Evolutionary conservation across 768 basidiomycete genomes (phyloP).

Genomic region (Holtermannia corniformis): DNA sequence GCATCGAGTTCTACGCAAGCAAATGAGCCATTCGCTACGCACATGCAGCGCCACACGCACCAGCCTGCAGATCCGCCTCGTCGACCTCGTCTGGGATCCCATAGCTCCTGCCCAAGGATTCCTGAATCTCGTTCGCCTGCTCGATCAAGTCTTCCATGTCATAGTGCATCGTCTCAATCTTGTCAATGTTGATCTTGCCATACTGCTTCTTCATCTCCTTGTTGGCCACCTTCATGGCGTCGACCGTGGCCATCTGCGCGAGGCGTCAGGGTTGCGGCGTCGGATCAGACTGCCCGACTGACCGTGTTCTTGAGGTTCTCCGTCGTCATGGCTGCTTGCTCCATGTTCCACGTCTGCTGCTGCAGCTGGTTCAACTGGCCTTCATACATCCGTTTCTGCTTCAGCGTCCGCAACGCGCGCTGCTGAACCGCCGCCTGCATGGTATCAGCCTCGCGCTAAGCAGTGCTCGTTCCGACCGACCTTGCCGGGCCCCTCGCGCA

Average conservation of each 20-base stretch:
- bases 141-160: slow-evolving; percentile 98
- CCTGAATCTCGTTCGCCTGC: slow-evolving; percentile 96
- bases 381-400: slow-evolving; percentile 88
- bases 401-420: slow-evolving; percentile 82
- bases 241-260: slow-evolving; percentile 77
- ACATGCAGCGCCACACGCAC: slow-evolving; percentile 45
- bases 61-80: slow-evolving; percentile 93
- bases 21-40: not conserved
- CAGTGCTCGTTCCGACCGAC: slow-evolving; percentile 44
- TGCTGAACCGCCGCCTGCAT: slow-evolving; percentile 78
- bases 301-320: slow-evolving; percentile 90
- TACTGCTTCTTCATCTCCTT: slow-evolving; percentile 96
- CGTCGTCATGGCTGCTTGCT: slow-evolving; percentile 87
- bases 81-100: slow-evolving; percentile 95
- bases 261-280: not conserved
- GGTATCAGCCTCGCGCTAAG: not conserved
- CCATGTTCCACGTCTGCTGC: slow-evolving; percentile 98
- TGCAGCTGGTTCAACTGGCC: slow-evolving; percentile 76
- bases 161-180: slow-evolving; percentile 94
- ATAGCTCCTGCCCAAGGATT: slow-evolving; percentile 83
- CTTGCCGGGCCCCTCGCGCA: slow-evolving; percentile 91
- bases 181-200: slow-evolving; percentile 92
- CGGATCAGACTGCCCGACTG: slow-evolving; percentile 3
- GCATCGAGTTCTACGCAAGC: slow-evolving; percentile 73
- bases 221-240: slow-evolving; percentile 91